Evolutionary conservation across 441 rosid genomes (phyloP).

Genomic region (Gossypium gossypioides): DNA sequence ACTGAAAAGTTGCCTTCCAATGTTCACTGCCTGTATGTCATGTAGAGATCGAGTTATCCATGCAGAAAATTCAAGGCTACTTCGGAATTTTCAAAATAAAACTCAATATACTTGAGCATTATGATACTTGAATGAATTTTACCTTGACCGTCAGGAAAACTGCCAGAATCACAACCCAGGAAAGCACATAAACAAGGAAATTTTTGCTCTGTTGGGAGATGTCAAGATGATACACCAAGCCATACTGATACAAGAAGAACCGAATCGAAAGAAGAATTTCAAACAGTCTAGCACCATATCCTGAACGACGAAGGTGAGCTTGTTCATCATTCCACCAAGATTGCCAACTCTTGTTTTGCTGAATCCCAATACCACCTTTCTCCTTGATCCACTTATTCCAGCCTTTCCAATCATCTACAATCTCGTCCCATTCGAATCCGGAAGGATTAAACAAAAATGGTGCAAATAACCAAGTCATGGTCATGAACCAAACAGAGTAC

Average conservation of each 20-base stretch:
- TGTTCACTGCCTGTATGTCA: constrained; percentile 70
- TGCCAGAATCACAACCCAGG: constrained; percentile 83
- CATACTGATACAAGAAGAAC: constrained; percentile 91
- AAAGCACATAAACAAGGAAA: constrained; percentile 76
- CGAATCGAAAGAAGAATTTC: constrained; percentile 76
- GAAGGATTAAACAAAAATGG: constrained; percentile 93
- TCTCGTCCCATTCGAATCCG: constrained; percentile 75
- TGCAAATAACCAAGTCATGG: constrained; percentile 88
- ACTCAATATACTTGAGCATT: not conserved
- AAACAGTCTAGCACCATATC: constrained; percentile 60
- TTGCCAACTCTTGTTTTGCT: constrained; percentile 93
- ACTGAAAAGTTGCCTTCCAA: constrained; percentile 80
- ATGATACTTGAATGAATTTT: constrained; percentile 9
- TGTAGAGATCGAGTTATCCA: constrained; percentile 12
- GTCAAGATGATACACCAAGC: constrained; percentile 96
- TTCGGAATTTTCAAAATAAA: not conserved
- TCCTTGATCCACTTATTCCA: constrained; percentile 98
- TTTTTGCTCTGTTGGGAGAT: constrained; percentile 75
- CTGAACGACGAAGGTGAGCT: constrained; percentile 65
- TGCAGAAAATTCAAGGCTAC: not conserved
- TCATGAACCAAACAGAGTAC: constrained; percentile 95
- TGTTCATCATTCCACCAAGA: constrained; percentile 99
- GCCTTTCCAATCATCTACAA: constrained; percentile 96
- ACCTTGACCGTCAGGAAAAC: constrained; percentile 80
- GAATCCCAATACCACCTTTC: constrained; percentile 97